Evolutionary conservation across 352 stramenopile species (phyloP).

Genomic region (Globisporangium cylindrosporum): DNA sequence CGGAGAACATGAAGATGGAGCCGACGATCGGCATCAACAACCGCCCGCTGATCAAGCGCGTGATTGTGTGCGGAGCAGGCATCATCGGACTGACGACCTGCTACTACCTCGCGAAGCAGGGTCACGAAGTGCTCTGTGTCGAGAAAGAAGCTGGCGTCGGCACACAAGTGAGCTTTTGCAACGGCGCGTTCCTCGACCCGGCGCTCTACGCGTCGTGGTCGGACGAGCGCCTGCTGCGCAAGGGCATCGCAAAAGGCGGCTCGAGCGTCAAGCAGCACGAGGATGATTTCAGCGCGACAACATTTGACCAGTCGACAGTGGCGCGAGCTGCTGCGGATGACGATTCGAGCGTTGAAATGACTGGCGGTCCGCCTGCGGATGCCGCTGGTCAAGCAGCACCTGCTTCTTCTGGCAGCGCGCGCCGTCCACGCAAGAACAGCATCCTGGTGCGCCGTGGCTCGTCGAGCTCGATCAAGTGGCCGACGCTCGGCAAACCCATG

Average conservation of each 20-base stretch:
- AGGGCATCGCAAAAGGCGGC: slow-evolving; percentile 27
- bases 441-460: slow-evolving; percentile 15
- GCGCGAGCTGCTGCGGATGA: slow-evolving; percentile 4
- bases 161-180: slow-evolving; percentile 79
- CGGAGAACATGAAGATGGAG: slow-evolving; percentile 70
- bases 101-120: slow-evolving; percentile 83
- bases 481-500: slow-evolving; percentile 64
- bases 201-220: slow-evolving; percentile 82
- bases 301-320: slow-evolving; percentile 15
- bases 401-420: slow-evolving; percentile 1
- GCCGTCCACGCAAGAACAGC: slow-evolving; percentile 18
- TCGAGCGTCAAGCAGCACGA: slow-evolving; percentile 11
- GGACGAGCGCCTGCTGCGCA: slow-evolving; percentile 62
- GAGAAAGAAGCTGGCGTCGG: slow-evolving; percentile 79
- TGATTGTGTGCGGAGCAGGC: slow-evolving; percentile 83
- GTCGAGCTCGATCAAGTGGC: slow-evolving; percentile 30
- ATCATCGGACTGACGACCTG: slow-evolving; percentile 84
- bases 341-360: slow-evolving; percentile 28
- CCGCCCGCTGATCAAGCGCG: slow-evolving; percentile 63
- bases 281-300: neutral
- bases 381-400: slow-evolving; percentile 25
- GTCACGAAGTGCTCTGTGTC: slow-evolving; percentile 84
- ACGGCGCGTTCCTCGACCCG: slow-evolving; percentile 80
- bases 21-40: slow-evolving; percentile 53
- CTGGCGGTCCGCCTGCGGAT: slow-evolving; percentile 31